Percentiles rank a stretch among this genome's conserved stretches.
These are phyloP conservation scores for Nakaseomyces kungkrabaensis DNA, from an alignment of 1,139 yeast species.

Conservation along the genomic window DNA sequence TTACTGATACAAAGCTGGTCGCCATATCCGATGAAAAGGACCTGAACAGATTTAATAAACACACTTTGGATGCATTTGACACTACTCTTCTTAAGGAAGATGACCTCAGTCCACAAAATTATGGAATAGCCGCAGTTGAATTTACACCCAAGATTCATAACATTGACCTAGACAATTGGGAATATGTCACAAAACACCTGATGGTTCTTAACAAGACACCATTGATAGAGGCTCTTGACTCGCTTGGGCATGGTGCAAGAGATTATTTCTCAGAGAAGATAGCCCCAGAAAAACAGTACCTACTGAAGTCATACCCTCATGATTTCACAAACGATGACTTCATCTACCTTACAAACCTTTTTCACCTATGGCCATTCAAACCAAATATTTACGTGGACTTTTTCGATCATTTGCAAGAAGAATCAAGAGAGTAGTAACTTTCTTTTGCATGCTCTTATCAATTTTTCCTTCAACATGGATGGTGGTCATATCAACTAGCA, in stretches of 20 bases:
- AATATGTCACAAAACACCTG: slow-evolving; percentile 56
- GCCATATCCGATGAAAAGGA: slow-evolving; percentile 36
- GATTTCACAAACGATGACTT: slow-evolving; percentile 50
- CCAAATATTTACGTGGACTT: slow-evolving; percentile 40
- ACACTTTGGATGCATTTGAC: slow-evolving; percentile 13
- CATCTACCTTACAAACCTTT: slow-evolving; percentile 39
- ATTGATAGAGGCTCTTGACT: slow-evolving; percentile 39
- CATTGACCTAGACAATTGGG: slow-evolving; percentile 50
- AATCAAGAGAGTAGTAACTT: slow-evolving; percentile 2
- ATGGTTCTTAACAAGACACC: slow-evolving; percentile 45
- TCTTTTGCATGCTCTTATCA: not conserved
- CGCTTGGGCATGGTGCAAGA: slow-evolving; percentile 75
- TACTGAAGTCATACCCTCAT: slow-evolving; percentile 39
- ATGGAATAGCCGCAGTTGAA: slow-evolving; percentile 40
- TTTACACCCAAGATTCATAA: slow-evolving; percentile 40
- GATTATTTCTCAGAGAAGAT: slow-evolving; percentile 44
- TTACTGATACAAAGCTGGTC: slow-evolving; percentile 42
- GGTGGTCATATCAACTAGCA: too few species aligned
- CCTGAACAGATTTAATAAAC: slow-evolving; percentile 12
- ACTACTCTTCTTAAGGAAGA: slow-evolving; percentile 21
- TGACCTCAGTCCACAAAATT: slow-evolving; percentile 12
- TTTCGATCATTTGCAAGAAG: slow-evolving; percentile 20
- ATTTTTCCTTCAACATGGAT: too few species aligned
- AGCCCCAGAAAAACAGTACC: slow-evolving; percentile 19
- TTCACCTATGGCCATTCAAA: slow-evolving; percentile 77